A percentile compares a stretch with the other conserved stretches of the same genome.
These are phyloP conservation scores for Kingdonia uniflora DNA, from an alignment of 164 flowering plant species.

Conservation along the genomic window DNA sequence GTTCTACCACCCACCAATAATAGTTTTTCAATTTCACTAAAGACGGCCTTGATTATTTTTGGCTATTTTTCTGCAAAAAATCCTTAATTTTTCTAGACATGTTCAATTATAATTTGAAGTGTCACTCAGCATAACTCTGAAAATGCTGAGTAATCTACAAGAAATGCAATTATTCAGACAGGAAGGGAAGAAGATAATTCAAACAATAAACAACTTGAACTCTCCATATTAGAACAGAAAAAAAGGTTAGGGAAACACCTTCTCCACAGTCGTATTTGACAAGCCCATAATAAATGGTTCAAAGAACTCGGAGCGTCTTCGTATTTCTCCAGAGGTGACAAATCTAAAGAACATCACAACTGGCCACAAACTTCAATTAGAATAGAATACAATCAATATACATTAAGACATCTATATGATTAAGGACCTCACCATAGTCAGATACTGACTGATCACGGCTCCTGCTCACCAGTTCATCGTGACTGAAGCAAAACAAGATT, in stretches of 20 bases:
- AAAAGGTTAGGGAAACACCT: conserved; percentile 39
- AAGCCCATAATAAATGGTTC: conserved; percentile 91
- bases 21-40: too few relatives aligned
- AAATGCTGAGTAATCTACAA: too few relatives aligned
- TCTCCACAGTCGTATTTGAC: conserved; percentile 69
- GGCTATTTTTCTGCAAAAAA: too few relatives aligned
- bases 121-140: too few relatives aligned
- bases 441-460: conserved; percentile 82
- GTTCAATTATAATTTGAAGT: too few relatives aligned
- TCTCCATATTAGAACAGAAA: background rate
- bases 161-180: background rate
- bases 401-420: conserved; percentile 1
- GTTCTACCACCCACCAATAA: too few relatives aligned
- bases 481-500: conserved; percentile 36
- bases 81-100: too few relatives aligned
- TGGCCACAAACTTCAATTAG: conserved; percentile 28
- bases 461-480: conserved; percentile 59
- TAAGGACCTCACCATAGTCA: conserved; percentile 59
- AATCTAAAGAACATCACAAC: conserved; percentile 99
- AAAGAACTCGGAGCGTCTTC: conserved; percentile 73
- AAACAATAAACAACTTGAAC: too few relatives aligned
- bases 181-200: background rate
- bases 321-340: conserved; percentile 90
- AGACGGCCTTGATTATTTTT: too few relatives aligned
- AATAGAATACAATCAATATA: conserved; percentile 5